These are phyloP conservation scores for Penicillium hesseltinei DNA, from an alignment of 2,329 filamentous ascomycete species.

Conservation along the genomic window DNA sequence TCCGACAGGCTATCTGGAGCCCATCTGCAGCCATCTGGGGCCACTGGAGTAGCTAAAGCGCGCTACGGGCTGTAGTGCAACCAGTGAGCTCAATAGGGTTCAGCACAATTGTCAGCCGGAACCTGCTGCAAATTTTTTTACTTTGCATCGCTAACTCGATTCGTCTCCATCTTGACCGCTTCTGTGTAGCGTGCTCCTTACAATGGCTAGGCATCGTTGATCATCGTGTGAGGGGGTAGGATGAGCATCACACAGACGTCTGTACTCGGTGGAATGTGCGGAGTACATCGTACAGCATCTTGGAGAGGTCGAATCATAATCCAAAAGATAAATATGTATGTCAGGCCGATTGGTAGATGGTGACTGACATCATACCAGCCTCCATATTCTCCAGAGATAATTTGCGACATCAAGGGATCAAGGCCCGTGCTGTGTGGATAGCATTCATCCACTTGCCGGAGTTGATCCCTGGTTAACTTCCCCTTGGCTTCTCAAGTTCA, in stretches of 20 bases:
- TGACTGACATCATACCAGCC: background rate
- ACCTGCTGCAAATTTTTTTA: conserved; percentile 12
- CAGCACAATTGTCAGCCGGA: conserved; percentile 21
- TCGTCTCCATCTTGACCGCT: conserved; percentile 13
- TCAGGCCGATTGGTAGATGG: background rate
- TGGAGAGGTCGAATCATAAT: background rate
- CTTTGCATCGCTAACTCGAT: background rate
- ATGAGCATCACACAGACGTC: background rate
- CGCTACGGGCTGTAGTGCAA: conserved; percentile 24
- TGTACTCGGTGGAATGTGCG: background rate
- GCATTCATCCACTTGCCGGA: background rate
- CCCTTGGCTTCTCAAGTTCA: background rate
- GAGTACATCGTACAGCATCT: background rate
- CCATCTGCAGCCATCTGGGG: conserved; percentile 18
- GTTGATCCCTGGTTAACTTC: background rate
- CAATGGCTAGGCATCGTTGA: background rate
- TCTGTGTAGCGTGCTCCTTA: background rate
- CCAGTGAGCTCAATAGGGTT: conserved; percentile 22
- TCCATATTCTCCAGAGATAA: background rate
- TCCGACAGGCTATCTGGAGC: conserved; percentile 11
- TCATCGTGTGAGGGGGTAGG: background rate
- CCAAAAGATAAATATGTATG: background rate
- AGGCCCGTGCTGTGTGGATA: background rate
- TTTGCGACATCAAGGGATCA: background rate
- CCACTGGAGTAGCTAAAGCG: conserved; percentile 7